Percentiles rank a stretch among this genome's conserved stretches.
Conservation (phyloP, 352 stramenopile genomes). For the Pythium brachiatum region DNA sequence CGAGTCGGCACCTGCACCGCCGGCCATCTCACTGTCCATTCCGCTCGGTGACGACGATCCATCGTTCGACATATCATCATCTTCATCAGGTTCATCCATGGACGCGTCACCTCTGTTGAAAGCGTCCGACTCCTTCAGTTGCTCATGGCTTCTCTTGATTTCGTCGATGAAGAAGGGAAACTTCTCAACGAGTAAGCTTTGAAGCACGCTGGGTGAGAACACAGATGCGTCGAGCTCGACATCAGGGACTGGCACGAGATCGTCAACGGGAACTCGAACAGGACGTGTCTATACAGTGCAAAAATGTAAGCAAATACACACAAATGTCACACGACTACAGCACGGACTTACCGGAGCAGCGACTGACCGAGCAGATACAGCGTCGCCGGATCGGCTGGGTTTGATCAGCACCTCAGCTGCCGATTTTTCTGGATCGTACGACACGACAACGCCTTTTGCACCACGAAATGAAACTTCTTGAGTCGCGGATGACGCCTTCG, state of each 20-base stretch:
- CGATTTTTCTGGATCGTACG: constrained; percentile 80
- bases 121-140: constrained; percentile 48
- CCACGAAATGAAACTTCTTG: constrained; percentile 80
- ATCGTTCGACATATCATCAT: constrained; percentile 87
- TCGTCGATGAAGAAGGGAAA: constrained; percentile 77
- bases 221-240: constrained; percentile 63
- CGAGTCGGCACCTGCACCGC: constrained; percentile 48
- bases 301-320: constrained; percentile 1
- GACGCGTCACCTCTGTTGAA: constrained; percentile 34
- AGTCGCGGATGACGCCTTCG: constrained; percentile 55
- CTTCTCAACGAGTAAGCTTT: constrained; percentile 63
- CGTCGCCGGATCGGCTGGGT: constrained; percentile 39
- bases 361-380: constrained; percentile 10
- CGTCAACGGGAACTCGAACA: constrained; percentile 79
- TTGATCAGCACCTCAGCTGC: constrained; percentile 74
- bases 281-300: constrained; percentile 51
- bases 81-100: constrained; percentile 70
- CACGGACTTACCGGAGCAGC: constrained; percentile 32
- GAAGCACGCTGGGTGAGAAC: constrained; percentile 70
- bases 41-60: constrained; percentile 66
- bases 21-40: constrained; percentile 70
- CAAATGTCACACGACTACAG: not conserved
- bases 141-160: constrained; percentile 68
- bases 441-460: constrained; percentile 67
- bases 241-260: constrained; percentile 74